Percentiles rank a stretch among this genome's conserved stretches.
phyloP scores from a whole-genome alignment of 1,284 basidiomycete genomes.

The Agaricales sp. region DNA sequence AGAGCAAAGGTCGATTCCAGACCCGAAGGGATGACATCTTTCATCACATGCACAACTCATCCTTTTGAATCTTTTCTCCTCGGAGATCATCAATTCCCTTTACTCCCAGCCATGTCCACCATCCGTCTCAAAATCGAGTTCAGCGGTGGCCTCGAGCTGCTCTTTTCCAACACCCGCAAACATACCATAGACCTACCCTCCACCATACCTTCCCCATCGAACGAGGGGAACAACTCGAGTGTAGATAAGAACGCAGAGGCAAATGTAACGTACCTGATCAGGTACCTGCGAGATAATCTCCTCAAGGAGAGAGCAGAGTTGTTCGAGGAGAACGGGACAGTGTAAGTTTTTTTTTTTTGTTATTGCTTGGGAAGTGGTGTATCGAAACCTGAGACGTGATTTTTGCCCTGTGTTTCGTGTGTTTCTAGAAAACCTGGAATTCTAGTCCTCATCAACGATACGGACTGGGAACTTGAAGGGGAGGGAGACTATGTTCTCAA shows the following conservation, averaged over 20 bases:
- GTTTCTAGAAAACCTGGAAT: conserved; percentile 82
- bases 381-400: not conserved
- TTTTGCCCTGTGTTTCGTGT: not conserved
- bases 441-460: conserved; percentile 90
- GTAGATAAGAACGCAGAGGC: conserved; percentile 32
- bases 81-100: not conserved
- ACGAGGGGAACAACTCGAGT: conserved; percentile 10
- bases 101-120: conserved; percentile 9
- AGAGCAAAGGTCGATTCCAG: not conserved
- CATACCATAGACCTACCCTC: conserved; percentile 56
- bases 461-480: conserved; percentile 97
- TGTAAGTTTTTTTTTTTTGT: conserved; percentile 47
- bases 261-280: conserved; percentile 71
- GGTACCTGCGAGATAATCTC: conserved; percentile 69
- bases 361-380: not conserved
- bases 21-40: too few species aligned
- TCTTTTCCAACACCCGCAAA: conserved; percentile 62
- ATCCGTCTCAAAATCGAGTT: conserved; percentile 53
- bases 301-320: conserved; percentile 83
- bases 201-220: conserved; percentile 22
- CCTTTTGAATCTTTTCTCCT: not conserved
- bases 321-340: conserved; percentile 80
- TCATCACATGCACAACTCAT: not conserved
- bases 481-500: conserved; percentile 83
- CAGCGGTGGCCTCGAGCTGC: conserved; percentile 73